Base-by-base conservation (phyloP, 2,329 filamentous ascomycete genomes). In the Daldinia sp. region DNA sequence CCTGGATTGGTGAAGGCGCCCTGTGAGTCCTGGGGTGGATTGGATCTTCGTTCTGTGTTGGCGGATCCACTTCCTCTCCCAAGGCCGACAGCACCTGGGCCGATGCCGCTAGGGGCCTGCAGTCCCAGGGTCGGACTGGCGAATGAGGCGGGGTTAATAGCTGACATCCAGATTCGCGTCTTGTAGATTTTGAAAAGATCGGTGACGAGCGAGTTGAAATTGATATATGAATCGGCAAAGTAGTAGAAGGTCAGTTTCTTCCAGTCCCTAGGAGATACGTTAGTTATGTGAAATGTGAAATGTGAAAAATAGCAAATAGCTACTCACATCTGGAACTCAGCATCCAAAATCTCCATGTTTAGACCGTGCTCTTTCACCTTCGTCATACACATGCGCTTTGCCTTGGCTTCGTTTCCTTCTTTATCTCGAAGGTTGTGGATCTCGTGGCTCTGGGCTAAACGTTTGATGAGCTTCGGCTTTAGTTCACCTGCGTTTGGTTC, bases 111-210 rank as follows among this genome's bases (percentile, higher is more conserved):
- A 1, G 91, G 89, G 2, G 90, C 89, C 77, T 91, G 90, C 23
- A 94, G 83, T 28, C 91, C 91, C 55, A 93, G 84, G 2, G 89
- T 89, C 18, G 92, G 92, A 70, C 90, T 94, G 26, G 92, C 92
- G 79, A 98, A 98, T 0, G 95, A 98, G 4, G 95, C 96, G 6
- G 96, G 96, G 78, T 99, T 99, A 80, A 99, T 97, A 3, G 96
- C 96, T 4, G 95, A 98, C 93, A 99, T 97, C 96, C 96, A 99
- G 76, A 99, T 99, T 74, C 97, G 90, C 23, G 95, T 97, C 84
- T 99, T 99, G 86, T 98, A 99, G 70, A 98, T 95, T 82, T 98
- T 98, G 87, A 98, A 99, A 12, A 99, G 86, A 78, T 99, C 96
- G 0, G 94, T 97, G 60, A 99, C 96, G 15, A 99, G 88, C 1